Evolutionary conservation across 306 rosid species (phyloP), one percentile per base, ranked within the genome.

Genomic region (Bauhinia variegata): DNA sequence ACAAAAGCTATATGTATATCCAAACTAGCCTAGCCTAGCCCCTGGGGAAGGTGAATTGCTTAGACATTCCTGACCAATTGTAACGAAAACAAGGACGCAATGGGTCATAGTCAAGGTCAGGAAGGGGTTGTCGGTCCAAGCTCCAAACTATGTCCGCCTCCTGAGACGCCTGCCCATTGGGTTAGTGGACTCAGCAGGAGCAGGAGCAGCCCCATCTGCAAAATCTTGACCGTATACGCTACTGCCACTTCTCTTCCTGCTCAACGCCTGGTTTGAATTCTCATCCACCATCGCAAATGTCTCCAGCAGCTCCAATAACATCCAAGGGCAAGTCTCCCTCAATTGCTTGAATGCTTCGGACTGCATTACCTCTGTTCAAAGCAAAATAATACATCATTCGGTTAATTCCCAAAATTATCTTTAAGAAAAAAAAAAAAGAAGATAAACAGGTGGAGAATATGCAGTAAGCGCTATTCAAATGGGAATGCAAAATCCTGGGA

Each of bases 321-420:
- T 81, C 2, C 91, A 75, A 16, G 96, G 95, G 78, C 95, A 87
- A 71, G 86, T 87, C 81, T 85, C 95, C 64, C 84, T 88, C 73
- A 92, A 75, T 65, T 84, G 87, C 75, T 49, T 63, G 72, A 85
- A 92, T 13, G 96, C 92, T 78, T 89, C 92, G 4, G 98, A 92
- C 55, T 83, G 95, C 98, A 92, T 87, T 44, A 92, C 96, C 60
- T 85, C 98, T 92, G 91, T 76, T 80, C 12, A 71, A 64, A 59
- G 60, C 53, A 73, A 31, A 50, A 46, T 14, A 62, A 61, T 54
- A 37, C 54, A 70, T 50, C 30, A 78, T 15, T 11, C 33, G 33
- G 54, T 41, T 42, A 48, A 60, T 42, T 54, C 46, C 42, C 52
- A 36, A 46, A 23, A 23, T 1, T 1, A 23, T 54, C 23, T n/a